Evolutionary conservation across 768 basidiomycete species (phyloP), one percentile per base, ranked within the genome.

Genomic region (Tremella fuciformis): DNA sequence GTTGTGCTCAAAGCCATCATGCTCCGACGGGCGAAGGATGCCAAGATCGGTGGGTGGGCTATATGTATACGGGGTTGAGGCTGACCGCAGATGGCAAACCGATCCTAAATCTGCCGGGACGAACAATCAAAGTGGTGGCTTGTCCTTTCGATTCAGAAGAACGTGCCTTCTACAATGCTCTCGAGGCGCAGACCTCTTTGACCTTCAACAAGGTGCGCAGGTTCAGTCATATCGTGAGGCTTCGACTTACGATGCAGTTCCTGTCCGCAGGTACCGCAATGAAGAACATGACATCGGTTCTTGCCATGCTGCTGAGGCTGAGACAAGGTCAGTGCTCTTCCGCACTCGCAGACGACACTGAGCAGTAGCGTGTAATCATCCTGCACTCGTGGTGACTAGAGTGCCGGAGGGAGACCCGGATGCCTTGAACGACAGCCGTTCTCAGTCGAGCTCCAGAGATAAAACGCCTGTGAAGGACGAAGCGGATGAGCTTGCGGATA

Each of bases 1-100:
- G 88, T 88, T 38, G 85, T 98, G 2, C 79, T 98, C 13, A 85
- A 86, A 64, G 83, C 87, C 13, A 81, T 93, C 61, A 94, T 98
- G 92, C 83, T 97, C 26, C 83, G 94, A 4, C 85, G 96, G 3
- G 85, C 82, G 2, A 99, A 98, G 77, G 75, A 77, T 44, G 75
- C 74, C 15, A 73, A 62, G 0, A 68, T 76, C 16, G 72, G 74
- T 72, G 49, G 55, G 67, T 46, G 66, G 71, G 68, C 38, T 56
- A 65, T 83, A 85, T 51, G 66, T 19, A 53, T 6, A 42, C 50
- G 6, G 39, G 51, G 15, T 13, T 50, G 34, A 53, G 6, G 11
- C 55, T n/a, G 13, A 3, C 62, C 88, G 16, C 86, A 92, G 77
- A 80, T 53, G 94, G 94, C 4, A 88, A 91, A 67, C 84, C 84